phyloP scores from a whole-genome alignment of 225 moss, liverwort and hornwort species.

The Physcomitrellopsis africana region DNA sequence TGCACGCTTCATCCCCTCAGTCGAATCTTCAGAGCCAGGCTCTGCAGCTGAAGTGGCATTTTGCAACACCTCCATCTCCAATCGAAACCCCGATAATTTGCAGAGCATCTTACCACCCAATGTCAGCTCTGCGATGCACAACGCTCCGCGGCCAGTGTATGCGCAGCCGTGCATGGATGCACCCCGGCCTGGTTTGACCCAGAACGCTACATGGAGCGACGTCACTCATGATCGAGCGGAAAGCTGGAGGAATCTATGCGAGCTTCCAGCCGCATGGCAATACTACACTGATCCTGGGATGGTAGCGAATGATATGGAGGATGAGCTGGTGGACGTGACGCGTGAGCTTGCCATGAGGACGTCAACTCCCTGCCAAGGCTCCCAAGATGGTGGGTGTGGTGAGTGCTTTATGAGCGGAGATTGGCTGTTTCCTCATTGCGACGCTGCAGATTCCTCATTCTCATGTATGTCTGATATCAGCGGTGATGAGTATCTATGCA shows the following conservation, averaged over 20 bases:
- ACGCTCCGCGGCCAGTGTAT: constrained; percentile 16
- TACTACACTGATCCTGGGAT: constrained; percentile 48
- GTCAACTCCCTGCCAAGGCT: constrained; percentile 22
- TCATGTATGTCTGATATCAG: constrained; percentile 38
- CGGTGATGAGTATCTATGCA: constrained; percentile 39
- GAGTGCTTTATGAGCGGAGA: constrained; percentile 46
- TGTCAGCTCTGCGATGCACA: not conserved
- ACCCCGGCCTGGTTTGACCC: not conserved
- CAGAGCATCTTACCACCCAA: constrained; percentile 42
- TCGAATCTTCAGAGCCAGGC: not conserved
- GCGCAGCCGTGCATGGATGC: not conserved
- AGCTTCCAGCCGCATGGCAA: constrained; percentile 60
- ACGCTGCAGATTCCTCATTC: constrained; percentile 14
- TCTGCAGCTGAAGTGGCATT: not conserved
- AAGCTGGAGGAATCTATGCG: constrained; percentile 56
- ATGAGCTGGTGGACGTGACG: constrained; percentile 44
- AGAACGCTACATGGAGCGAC: constrained; percentile 22
- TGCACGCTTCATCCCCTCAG: not conserved
- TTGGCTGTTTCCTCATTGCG: constrained; percentile 36
- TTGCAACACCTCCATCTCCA: not conserved
- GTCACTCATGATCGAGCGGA: constrained; percentile 23
- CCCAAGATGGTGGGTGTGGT: constrained; percentile 46
- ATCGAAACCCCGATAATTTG: constrained; percentile 46
- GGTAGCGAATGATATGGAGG: constrained; percentile 47
- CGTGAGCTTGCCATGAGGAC: constrained; percentile 43